These are phyloP conservation scores for Tolypocladium pustulatum DNA, from an alignment of 2,329 filamentous ascomycete species.

Conservation along the genomic window DNA sequence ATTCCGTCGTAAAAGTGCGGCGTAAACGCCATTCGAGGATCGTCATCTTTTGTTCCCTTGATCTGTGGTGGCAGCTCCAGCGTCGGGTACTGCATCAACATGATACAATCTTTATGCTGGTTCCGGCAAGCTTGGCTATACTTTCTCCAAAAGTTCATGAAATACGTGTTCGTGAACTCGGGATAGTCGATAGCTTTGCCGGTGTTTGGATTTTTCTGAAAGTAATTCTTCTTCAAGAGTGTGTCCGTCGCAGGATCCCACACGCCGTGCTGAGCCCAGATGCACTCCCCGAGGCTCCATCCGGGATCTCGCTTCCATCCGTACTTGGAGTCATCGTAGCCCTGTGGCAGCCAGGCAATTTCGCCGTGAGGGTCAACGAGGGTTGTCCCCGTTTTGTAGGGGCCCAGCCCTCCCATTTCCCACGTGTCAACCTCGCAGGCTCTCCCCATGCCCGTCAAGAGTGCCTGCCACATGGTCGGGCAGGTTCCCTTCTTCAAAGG, in stretches of 20 bases:
- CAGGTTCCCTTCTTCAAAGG: conserved; percentile 87
- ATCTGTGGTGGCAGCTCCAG: conserved; percentile 83
- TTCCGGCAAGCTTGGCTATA: conserved; percentile 66
- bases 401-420: conserved; percentile 89
- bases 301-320: conserved; percentile 79
- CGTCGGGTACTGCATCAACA: conserved; percentile 86
- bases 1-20: conserved; percentile 97
- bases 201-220: conserved; percentile 65
- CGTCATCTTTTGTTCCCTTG: conserved; percentile 80
- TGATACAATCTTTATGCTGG: conserved; percentile 69
- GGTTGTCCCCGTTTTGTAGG: conserved; percentile 75
- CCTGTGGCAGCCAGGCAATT: conserved; percentile 71
- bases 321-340: conserved; percentile 78
- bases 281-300: conserved; percentile 88
- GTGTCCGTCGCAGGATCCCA: conserved; percentile 78
- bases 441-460: conserved; percentile 81
- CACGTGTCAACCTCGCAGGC: conserved; percentile 85
- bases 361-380: conserved; percentile 84
- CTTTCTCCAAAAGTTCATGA: conserved; percentile 72
- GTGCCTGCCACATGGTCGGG: conserved; percentile 88
- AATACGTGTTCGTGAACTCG: conserved; percentile 83
- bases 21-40: conserved; percentile 81
- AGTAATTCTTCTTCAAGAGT: conserved; percentile 78
- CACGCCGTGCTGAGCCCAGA: conserved; percentile 95
- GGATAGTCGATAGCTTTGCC: conserved; percentile 69